Evolutionary conservation across 495 filamentous ascomycete species (phyloP), one percentile per base, ranked within the genome.

Genomic region (Penicillium ucsense): DNA sequence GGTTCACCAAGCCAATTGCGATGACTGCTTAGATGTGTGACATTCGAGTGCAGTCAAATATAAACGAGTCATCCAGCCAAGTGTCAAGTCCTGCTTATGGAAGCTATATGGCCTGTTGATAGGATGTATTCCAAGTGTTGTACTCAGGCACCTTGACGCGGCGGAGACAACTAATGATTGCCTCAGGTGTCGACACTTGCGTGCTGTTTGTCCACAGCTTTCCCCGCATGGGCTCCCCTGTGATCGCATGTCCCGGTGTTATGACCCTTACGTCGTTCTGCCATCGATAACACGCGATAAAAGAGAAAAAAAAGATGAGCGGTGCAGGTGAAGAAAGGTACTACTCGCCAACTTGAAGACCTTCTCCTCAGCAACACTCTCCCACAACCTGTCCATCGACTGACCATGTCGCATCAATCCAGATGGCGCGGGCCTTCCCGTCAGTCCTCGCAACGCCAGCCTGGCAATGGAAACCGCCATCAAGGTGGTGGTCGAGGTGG

Each of bases 381-480:
- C 40, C 8, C 12, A 8, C 32, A 38, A 31, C 27, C 30, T 20
- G 20, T 20, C 20, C 20, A 20, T 20, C 20, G 45, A 31, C 51
- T 56, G 49, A 55, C 36, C 37, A 38, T 37, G 35, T 9, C 32
- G 28, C 6, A 38, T 53, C 41, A 39, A 10, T 39, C 28, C 37
- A 73, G 66, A 60, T 73, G 70, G 70, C 67, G 66, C 51, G 66
- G 70, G 45, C 63, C 69, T 28, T 65, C 63, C 59, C 69, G 69
- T 50, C 70, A 68, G 46, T 56, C 63, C 34, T 60, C 57, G 35
- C 69, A 73, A 47, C 55, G 67, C 45, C 63, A 70, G 47, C 51
- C 65, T 28, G 57, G 54, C 55, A 42, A 64, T 61, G 62, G 65
- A 10, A 54, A 60, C 40, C 52, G 53, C 38, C 43, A 43, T 27